Base-by-base conservation (phyloP, 2,329 filamentous ascomycete genomes). In the Cucurbitaria berberidis region DNA sequence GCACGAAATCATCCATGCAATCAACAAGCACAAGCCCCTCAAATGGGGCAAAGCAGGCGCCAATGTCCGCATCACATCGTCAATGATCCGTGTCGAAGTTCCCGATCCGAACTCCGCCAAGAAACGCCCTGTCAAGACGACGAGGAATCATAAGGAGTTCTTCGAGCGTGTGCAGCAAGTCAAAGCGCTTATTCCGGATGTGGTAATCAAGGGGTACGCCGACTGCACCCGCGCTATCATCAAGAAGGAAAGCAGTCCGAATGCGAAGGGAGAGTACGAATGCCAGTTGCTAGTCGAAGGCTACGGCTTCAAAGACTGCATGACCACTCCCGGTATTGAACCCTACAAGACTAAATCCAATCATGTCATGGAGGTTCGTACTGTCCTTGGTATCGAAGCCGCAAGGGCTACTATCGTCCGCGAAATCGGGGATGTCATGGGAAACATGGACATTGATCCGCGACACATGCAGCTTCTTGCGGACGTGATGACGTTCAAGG, bases 401-500 rank as follows among this genome's bases (percentile, higher is more conserved):
- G 95, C 95, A 3, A 87, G 93, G 54, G 85, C 84, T 3, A 96
- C 93, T 6, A 98, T 99, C 69, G 90, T 95, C 44, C 81, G 84
- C 40, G 95, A 99, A 79, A 98, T 99, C 67, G 84, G 83, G 47
- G 82, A 84, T 46, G 95, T 98, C 70, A 99, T 98, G 93, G 86
- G 86, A 30, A 87, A 89, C 73, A 97, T 99, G 92, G 87, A 86
- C 75, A 98, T 99, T 68, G 95, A 99, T 76, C 93, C 93, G 39
- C 90, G 95, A 50, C 95, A 99, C 78, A 98, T 99, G 92, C 89
- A 97, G 74, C 84, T 99, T 16, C 85, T 99, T 1, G 93, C 95
- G 10, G 95, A 99, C 69, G 93, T 97, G 48, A 99, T 99, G 95
- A 98, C 95, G 0, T 98, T 93, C 83, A 98, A 97, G 80, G 95